Percentiles rank a stretch among this genome's conserved stretches.
Conservation (phyloP, 306 rosid genomes). For the Fragaria ananassa region DNA sequence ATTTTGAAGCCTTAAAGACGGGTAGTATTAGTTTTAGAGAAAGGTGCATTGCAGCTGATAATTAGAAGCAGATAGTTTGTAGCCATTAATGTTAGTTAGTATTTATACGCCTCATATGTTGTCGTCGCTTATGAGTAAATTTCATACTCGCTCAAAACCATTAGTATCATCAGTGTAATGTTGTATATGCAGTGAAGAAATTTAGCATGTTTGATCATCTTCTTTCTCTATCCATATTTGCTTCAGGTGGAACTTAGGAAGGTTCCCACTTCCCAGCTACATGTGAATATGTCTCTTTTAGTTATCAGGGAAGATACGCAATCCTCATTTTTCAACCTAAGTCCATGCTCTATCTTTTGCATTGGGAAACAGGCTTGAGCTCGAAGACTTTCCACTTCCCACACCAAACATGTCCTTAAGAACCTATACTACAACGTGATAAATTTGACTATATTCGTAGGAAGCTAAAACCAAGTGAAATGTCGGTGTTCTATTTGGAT, state of each 20-base stretch:
- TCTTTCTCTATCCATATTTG: neutral
- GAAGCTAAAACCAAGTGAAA: neutral
- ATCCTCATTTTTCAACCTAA: neutral
- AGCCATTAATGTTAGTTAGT: neutral
- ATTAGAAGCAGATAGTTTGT: constrained; percentile 1
- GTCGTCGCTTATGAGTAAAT: neutral
- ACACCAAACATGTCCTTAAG: neutral
- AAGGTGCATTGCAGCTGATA: constrained; percentile 11
- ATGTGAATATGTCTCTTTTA: neutral
- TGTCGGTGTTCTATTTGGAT: neutral
- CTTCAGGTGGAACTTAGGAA: neutral
- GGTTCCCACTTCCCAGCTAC: neutral
- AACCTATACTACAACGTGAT: neutral
- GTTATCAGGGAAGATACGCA: constrained; percentile 1
- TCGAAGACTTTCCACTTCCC: neutral
- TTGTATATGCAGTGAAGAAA: constrained; percentile 7
- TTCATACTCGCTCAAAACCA: neutral
- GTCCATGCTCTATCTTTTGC: neutral
- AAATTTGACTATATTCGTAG: neutral
- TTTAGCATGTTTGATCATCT: neutral
- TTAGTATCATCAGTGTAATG: neutral
- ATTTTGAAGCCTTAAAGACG: constrained; percentile 5
- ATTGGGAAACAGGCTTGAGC: neutral
- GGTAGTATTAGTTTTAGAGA: constrained; percentile 5
- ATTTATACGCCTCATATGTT: neutral